A percentile compares a stretch with the other conserved stretches of the same genome.
Conservation (phyloP, 164 flowering plant species). For the Magnolia changhungtana region DNA sequence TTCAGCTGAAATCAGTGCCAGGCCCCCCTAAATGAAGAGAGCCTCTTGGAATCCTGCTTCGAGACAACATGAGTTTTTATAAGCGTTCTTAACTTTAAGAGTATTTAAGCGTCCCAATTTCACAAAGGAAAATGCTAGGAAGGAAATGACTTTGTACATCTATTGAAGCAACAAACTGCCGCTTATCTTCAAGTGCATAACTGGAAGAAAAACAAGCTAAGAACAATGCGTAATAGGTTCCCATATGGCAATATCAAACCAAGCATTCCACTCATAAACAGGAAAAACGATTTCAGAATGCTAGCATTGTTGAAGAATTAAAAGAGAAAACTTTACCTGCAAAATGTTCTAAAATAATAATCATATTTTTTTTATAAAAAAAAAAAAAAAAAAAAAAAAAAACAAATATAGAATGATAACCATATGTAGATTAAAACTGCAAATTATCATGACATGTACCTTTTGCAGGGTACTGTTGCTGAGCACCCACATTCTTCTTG, state of each 20-base stretch:
- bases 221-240: slow-evolving; percentile 8
- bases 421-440: background rate
- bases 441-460: slow-evolving; percentile 34
- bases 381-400: no score
- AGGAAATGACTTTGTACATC: slow-evolving; percentile 46
- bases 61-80: slow-evolving; percentile 84
- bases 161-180: slow-evolving; percentile 24
- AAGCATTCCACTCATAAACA: background rate
- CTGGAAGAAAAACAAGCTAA: slow-evolving; percentile 27
- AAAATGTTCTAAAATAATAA: background rate
- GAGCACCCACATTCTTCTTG: slow-evolving; percentile 49
- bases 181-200: slow-evolving; percentile 44
- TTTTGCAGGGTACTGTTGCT: slow-evolving; percentile 45
- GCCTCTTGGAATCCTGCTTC: slow-evolving; percentile 94
- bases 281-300: no score
- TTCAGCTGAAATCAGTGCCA: slow-evolving; percentile 91
- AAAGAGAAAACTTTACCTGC: background rate
- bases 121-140: slow-evolving; percentile 66
- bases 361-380: no score
- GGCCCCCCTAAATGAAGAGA: slow-evolving; percentile 85
- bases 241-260: background rate
- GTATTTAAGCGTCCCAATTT: slow-evolving; percentile 54
- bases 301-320: no score
- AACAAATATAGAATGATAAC: background rate
- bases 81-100: slow-evolving; percentile 55